Percentiles rank a stretch among this genome's conserved stretches.
phyloP scores from a whole-genome alignment of 2,329 filamentous ascomycete species.

The Diplodia seriata region DNA sequence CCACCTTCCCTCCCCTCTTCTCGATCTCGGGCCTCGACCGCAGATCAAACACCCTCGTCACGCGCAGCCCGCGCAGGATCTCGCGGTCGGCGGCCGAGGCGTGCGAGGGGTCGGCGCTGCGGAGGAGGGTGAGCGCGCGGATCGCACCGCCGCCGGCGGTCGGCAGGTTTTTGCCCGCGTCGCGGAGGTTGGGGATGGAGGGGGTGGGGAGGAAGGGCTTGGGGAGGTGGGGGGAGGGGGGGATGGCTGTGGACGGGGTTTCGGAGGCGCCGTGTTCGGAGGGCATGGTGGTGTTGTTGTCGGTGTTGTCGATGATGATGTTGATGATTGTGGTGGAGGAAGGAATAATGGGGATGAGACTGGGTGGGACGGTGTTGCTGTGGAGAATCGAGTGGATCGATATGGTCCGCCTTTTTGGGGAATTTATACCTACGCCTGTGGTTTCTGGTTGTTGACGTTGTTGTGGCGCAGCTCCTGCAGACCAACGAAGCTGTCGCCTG shows the following conservation, averaged over 20 bases:
- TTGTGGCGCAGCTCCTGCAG: not conserved
- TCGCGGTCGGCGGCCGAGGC: slow-evolving; percentile 38
- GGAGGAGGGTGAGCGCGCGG: slow-evolving; percentile 65
- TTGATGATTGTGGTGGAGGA: too few species aligned
- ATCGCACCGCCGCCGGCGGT: slow-evolving; percentile 20
- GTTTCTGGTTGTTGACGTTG: not conserved
- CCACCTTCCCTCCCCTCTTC: slow-evolving; percentile 41
- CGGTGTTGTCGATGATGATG: too few species aligned
- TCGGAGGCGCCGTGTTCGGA: not conserved
- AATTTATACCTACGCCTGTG: not conserved
- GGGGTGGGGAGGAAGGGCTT: slow-evolving; percentile 46
- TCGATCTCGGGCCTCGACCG: slow-evolving; percentile 67
- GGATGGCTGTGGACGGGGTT: not conserved
- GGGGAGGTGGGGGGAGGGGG: slow-evolving; percentile 15
- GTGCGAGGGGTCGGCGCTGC: slow-evolving; percentile 68
- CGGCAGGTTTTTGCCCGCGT: slow-evolving; percentile 36
- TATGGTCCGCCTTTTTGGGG: not conserved
- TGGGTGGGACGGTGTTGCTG: too few species aligned
- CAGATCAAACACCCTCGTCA: slow-evolving; percentile 72
- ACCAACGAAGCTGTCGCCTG: not conserved
- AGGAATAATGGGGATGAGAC: too few species aligned
- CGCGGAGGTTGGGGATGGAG: slow-evolving; percentile 47
- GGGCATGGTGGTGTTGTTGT: not conserved
- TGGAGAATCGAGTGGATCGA: too few species aligned
- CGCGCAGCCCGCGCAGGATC: slow-evolving; percentile 56